Conservation (phyloP, 495 filamentous ascomycete species). For the Bathelium albidoporum region DNA sequence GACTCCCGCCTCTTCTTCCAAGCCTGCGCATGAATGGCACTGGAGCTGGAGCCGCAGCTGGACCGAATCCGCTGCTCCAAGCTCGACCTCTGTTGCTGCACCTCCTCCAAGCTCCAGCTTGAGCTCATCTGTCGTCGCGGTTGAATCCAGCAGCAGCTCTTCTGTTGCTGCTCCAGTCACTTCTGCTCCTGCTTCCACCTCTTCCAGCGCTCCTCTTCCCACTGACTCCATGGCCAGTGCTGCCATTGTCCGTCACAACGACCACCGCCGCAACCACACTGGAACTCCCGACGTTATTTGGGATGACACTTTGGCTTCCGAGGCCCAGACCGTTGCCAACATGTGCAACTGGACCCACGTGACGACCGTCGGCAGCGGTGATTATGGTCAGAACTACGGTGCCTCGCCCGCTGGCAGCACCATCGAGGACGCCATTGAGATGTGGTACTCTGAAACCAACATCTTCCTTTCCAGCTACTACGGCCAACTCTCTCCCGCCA, state of each 20-base stretch:
- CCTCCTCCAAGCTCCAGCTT: neutral
- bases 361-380: neutral
- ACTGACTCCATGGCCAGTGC: neutral
- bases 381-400: conserved; percentile 6
- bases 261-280: conserved; percentile 6
- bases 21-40: neutral
- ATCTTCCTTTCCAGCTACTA: conserved; percentile 2
- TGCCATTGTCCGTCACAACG: conserved; percentile 5
- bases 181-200: neutral
- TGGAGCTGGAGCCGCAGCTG: neutral
- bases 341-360: conserved; percentile 8
- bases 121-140: neutral
- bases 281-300: neutral
- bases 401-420: neutral
- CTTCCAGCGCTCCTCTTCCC: neutral
- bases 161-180: conserved; percentile 1
- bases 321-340: conserved; percentile 3
- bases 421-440: conserved; percentile 6
- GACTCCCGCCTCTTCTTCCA: neutral
- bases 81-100: neutral
- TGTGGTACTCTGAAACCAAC: conserved; percentile 9
- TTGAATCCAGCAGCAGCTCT: neutral
- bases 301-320: conserved; percentile 1
- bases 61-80: neutral
- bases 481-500: neutral